phyloP scores from a whole-genome alignment of 2,329 filamentous ascomycete species.

The Dothiorella sarmentorum region DNA sequence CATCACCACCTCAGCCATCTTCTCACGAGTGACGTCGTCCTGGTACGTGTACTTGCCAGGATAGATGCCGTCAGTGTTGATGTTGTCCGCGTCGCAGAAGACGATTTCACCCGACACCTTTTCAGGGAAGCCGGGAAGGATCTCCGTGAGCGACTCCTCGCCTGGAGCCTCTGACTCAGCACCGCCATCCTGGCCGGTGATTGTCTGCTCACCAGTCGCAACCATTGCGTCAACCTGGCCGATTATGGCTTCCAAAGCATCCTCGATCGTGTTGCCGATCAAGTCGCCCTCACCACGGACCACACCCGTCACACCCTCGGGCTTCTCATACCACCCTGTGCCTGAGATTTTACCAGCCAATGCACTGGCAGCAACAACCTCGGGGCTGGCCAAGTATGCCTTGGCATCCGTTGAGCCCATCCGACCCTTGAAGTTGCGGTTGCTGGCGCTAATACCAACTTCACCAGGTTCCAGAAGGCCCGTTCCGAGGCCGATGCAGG shows the following conservation, averaged over 20 bases:
- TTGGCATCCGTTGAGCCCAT: constrained; percentile 80
- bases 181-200: constrained; percentile 31
- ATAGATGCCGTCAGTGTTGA: constrained; percentile 92
- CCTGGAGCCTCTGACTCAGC: constrained; percentile 30
- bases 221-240: constrained; percentile 64
- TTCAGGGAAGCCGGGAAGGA: constrained; percentile 83
- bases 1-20: constrained; percentile 91
- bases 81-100: constrained; percentile 80
- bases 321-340: constrained; percentile 73
- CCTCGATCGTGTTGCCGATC: constrained; percentile 60
- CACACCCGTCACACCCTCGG: constrained; percentile 64
- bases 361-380: constrained; percentile 88
- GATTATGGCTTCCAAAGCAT: constrained; percentile 69
- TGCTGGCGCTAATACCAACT: constrained; percentile 77
- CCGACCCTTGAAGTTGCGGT: constrained; percentile 87
- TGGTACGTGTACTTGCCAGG: constrained; percentile 91
- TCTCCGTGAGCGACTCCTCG: constrained; percentile 55
- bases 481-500: constrained; percentile 80
- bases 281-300: constrained; percentile 70
- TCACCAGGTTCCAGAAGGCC: constrained; percentile 83
- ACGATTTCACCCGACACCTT: constrained; percentile 81
- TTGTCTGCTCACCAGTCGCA: constrained; percentile 49
- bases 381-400: constrained; percentile 83
- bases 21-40: constrained; percentile 69
- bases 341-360: constrained; percentile 69